Conservation (phyloP, 345 rosid species). For the Leavenworthia alabamica region DNA sequence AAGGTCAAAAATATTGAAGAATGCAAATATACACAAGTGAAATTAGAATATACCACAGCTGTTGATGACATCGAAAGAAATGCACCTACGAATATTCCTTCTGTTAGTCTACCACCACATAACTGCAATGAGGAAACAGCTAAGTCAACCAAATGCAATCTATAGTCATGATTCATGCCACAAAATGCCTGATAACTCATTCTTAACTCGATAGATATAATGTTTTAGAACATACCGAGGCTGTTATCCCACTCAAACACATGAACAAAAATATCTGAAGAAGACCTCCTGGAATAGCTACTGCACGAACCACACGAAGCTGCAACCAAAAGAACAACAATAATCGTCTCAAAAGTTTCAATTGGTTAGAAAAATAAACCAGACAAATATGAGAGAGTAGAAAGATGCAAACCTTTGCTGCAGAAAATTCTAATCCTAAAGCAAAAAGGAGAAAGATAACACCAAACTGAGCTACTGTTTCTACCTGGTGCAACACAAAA, state of each 20-base stretch:
- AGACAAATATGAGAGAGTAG: not conserved
- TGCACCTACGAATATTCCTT: conserved; percentile 85
- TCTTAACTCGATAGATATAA: not conserved
- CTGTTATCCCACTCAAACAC: conserved; percentile 83
- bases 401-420: conserved; percentile 53
- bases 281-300: conserved; percentile 87
- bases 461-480: conserved; percentile 98
- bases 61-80: conserved; percentile 94
- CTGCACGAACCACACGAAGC: conserved; percentile 93
- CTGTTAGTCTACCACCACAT: conserved; percentile 85
- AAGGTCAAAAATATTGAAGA: not conserved
- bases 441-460: conserved; percentile 96
- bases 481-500: conserved; percentile 48
- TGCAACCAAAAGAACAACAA: conserved; percentile 35
- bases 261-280: conserved; percentile 83
- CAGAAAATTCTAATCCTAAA: conserved; percentile 81
- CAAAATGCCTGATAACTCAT: not conserved
- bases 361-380: conserved; percentile 1
- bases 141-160: conserved; percentile 18
- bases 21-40: conserved; percentile 6
- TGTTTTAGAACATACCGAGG: conserved; percentile 46
- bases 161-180: not conserved
- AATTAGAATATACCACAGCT: conserved; percentile 63
- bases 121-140: conserved; percentile 48
- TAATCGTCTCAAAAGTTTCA: conserved; percentile 9